A percentile compares a stretch with the other conserved stretches of the same genome.
phyloP scores from a whole-genome alignment of 1,139 yeast genomes.

The Pneumocystis jirovecii region DNA sequence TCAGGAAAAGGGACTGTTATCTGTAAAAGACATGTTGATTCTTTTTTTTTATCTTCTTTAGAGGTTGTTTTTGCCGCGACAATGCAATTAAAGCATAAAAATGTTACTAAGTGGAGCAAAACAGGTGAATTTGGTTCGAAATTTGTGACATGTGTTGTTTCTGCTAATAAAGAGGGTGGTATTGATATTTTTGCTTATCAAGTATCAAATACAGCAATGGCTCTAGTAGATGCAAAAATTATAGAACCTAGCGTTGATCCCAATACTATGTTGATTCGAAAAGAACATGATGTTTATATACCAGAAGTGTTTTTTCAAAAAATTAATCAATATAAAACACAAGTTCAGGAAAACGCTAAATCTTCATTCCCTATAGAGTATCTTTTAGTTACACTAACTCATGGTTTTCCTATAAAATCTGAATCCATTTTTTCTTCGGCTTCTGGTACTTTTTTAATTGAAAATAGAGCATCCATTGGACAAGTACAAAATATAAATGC shows the following conservation, averaged over 20 bases:
- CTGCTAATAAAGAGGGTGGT: conserved; percentile 75
- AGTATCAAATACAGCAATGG: conserved; percentile 77
- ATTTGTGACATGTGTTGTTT: conserved; percentile 81
- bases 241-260: conserved; percentile 86
- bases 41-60: conserved; percentile 72
- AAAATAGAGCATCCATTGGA: conserved; percentile 34
- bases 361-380: conserved; percentile 96
- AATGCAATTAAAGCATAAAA: conserved; percentile 56
- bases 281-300: conserved; percentile 62
- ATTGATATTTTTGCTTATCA: conserved; percentile 87
- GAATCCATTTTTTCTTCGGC: conserved; percentile 6
- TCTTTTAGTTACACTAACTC: conserved; percentile 72
- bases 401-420: conserved; percentile 56
- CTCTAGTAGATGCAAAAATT: conserved; percentile 70
- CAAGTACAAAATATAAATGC: conserved; percentile 49
- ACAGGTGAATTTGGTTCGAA: conserved; percentile 68
- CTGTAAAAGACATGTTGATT: conserved; percentile 83
- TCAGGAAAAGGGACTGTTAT: conserved; percentile 74
- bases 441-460: conserved; percentile 13
- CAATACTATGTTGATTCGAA: conserved; percentile 66
- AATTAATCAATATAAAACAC: conserved; percentile 74
- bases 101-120: conserved; percentile 47
- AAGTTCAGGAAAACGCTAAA: conserved; percentile 77
- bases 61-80: conserved; percentile 79
- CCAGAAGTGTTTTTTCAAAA: conserved; percentile 85